Conservation (phyloP, 192 early-diverging fungal species). For the Funneliformis mosseae region DNA sequence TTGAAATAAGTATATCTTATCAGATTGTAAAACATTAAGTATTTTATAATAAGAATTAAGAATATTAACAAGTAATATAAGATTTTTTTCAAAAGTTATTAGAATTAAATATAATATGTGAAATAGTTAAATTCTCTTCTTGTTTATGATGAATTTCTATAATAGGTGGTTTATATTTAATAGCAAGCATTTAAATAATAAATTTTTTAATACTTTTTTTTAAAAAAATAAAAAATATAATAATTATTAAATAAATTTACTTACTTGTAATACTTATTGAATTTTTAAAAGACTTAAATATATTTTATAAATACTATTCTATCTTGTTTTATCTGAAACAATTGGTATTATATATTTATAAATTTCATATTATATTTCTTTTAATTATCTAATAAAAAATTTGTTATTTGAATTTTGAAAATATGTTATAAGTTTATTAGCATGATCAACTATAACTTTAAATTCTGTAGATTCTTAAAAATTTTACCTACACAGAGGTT, state of each 20-base stretch:
- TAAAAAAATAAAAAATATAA: too few species aligned
- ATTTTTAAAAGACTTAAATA: background rate
- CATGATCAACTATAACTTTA: too few species aligned
- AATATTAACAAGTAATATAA: background rate
- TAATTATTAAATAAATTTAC: background rate
- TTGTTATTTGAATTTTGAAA: background rate
- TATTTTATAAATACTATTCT: background rate
- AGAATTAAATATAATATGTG: background rate
- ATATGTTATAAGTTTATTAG: too few species aligned
- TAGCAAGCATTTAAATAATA: too few species aligned
- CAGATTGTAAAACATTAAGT: constrained; percentile 10
- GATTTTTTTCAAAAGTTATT: background rate
- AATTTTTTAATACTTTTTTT: background rate
- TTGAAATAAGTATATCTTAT: constrained; percentile 8
- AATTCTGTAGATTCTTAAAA: too few species aligned
- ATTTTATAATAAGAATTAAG: constrained; percentile 7
- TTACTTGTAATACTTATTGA: background rate
- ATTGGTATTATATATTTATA: background rate
- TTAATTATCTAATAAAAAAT: background rate
- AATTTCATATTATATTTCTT: too few species aligned
- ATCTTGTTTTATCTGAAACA: background rate
- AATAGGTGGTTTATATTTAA: background rate
- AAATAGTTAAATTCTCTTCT: background rate
- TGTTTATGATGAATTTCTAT: background rate
- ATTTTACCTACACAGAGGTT: too few species aligned